A percentile compares a stretch with the other conserved stretches of the same genome.
Evolutionary conservation across 208 protist species (phyloP).

Genomic region (Porcisia deanei): DNA sequence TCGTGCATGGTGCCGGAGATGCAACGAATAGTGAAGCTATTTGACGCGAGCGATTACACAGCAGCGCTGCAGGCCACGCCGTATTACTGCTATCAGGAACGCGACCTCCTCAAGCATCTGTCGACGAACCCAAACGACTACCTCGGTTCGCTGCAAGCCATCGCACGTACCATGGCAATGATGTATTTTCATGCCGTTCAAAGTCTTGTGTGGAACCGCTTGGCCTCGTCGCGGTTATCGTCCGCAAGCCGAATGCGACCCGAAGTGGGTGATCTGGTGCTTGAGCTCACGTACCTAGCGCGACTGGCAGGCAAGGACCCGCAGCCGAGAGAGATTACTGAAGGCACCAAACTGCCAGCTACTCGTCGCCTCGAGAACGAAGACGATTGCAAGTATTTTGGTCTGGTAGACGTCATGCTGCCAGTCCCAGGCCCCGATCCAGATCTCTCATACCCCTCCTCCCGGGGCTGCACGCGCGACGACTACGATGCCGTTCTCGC

Average conservation of each 20-base stretch:
- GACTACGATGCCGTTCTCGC: conserved; percentile 53
- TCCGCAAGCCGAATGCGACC: conserved; percentile 30
- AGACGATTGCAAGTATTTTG: conserved; percentile 70
- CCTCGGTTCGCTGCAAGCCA: conserved; percentile 55
- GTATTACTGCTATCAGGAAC: conserved; percentile 81
- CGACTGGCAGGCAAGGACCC: conserved; percentile 3
- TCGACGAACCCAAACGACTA: conserved; percentile 66
- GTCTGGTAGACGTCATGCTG: conserved; percentile 87
- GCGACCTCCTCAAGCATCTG: conserved; percentile 85
- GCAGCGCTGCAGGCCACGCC: conserved; percentile 56
- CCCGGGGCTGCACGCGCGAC: conserved; percentile 40
- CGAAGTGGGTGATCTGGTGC: conserved; percentile 87
- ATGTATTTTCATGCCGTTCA: conserved; percentile 96
- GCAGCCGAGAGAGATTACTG: background rate
- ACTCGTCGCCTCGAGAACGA: conserved; percentile 55
- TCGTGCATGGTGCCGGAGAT: conserved; percentile 60
- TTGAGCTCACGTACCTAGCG: conserved; percentile 43
- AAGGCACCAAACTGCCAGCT: conserved; percentile 37
- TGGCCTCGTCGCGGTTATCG: conserved; percentile 86
- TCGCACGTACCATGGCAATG: conserved; percentile 87
- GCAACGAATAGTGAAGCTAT: conserved; percentile 27
- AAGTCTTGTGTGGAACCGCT: conserved; percentile 93
- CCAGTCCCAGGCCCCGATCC: conserved; percentile 87
- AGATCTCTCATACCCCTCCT: conserved; percentile 72
- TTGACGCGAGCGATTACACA: conserved; percentile 43